Evolutionary conservation across 164 flowering plant species (phyloP).

Genomic region (Annona cherimola): DNA sequence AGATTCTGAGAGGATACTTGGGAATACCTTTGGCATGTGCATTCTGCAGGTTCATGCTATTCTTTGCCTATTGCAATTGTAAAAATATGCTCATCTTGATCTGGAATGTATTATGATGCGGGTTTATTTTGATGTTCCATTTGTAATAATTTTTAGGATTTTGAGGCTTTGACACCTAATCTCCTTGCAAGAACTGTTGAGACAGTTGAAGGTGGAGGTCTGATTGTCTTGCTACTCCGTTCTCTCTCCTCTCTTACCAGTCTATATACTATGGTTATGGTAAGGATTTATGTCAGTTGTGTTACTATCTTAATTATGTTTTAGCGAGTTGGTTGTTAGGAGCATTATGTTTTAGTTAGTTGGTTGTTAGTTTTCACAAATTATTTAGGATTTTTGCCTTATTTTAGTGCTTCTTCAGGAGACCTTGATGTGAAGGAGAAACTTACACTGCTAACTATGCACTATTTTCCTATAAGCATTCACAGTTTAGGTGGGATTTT

Average conservation of each 20-base stretch:
- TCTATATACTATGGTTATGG: slow-evolving; percentile 99
- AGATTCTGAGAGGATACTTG: slow-evolving; percentile 91
- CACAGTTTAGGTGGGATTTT: too few relatives aligned
- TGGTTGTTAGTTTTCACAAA: not conserved
- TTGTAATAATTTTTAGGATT: slow-evolving; percentile 51
- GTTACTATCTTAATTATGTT: not conserved
- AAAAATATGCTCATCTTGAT: not conserved
- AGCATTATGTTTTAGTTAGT: not conserved
- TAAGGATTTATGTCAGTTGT: slow-evolving; percentile 19
- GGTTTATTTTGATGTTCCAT: not conserved
- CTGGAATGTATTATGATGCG: not conserved
- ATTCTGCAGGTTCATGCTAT: slow-evolving; percentile 65
- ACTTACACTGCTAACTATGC: too few relatives aligned
- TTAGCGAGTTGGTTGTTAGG: not conserved
- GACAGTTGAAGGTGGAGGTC: slow-evolving; percentile 96
- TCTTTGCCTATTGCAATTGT: not conserved
- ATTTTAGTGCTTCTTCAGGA: not conserved
- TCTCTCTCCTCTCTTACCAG: slow-evolving; percentile 81
- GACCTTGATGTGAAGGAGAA: too few relatives aligned
- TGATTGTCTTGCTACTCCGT: slow-evolving; percentile 72
- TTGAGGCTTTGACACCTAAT: slow-evolving; percentile 97
- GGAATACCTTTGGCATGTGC: slow-evolving; percentile 95
- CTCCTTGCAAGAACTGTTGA: slow-evolving; percentile 93
- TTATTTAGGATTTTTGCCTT: too few relatives aligned
- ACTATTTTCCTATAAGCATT: too few relatives aligned